These are phyloP conservation scores for Leptomonas seymouri DNA, from an alignment of 208 protist genomes.

Conservation along the genomic window DNA sequence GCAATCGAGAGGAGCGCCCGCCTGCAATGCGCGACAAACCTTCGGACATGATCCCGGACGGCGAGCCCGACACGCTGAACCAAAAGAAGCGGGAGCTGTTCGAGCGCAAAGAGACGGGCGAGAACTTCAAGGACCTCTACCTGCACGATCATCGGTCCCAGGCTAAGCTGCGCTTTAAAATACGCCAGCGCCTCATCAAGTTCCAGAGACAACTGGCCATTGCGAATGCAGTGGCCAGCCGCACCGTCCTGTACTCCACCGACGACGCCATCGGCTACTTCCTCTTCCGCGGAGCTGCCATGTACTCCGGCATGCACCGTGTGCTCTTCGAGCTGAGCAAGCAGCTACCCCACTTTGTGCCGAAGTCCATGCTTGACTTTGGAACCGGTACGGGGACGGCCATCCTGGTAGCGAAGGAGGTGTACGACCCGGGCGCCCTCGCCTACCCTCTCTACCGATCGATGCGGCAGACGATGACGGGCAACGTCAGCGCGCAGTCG, in stretches of 20 bases:
- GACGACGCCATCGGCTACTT: slow-evolving; percentile 90
- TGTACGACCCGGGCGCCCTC: slow-evolving; percentile 85
- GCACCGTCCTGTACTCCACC: slow-evolving; percentile 79
- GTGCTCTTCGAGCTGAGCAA: slow-evolving; percentile 89
- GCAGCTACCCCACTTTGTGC: slow-evolving; percentile 86
- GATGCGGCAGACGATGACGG: slow-evolving; percentile 80
- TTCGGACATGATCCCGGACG: slow-evolving; percentile 80
- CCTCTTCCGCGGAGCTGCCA: slow-evolving; percentile 84
- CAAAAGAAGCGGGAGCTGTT: slow-evolving; percentile 90
- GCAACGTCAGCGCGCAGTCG: slow-evolving; percentile 57
- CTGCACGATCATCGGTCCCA: slow-evolving; percentile 80
- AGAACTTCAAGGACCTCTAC: slow-evolving; percentile 70
- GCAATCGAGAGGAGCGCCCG: slow-evolving; percentile 74
- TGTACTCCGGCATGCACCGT: slow-evolving; percentile 91
- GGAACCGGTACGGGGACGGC: slow-evolving; percentile 85
- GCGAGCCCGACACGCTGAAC: slow-evolving; percentile 87
- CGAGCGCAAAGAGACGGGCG: slow-evolving; percentile 75
- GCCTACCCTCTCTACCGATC: slow-evolving; percentile 88
- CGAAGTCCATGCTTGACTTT: slow-evolving; percentile 90
- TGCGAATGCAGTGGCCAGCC: slow-evolving; percentile 77
- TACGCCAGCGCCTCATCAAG: slow-evolving; percentile 83
- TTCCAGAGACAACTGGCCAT: slow-evolving; percentile 87
- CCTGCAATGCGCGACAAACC: slow-evolving; percentile 46
- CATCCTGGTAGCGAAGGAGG: slow-evolving; percentile 87
- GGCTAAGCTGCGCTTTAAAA: slow-evolving; percentile 85